These are phyloP conservation scores for Suillus plorans DNA, from an alignment of 768 basidiomycete genomes.

Conservation along the genomic window DNA sequence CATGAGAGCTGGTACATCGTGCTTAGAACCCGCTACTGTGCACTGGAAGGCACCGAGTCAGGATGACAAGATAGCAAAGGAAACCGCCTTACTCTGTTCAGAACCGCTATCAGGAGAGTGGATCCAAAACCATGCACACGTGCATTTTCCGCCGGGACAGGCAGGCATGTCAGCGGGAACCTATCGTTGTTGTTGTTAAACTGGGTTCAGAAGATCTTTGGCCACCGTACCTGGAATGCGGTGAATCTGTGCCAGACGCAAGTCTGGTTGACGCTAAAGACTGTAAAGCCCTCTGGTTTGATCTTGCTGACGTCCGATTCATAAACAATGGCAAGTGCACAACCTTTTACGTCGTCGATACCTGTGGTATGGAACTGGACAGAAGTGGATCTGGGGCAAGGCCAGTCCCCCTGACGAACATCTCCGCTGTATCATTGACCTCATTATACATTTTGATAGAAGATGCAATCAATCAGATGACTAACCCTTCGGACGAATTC, in stretches of 20 bases:
- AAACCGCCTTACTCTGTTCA: conserved; percentile 32
- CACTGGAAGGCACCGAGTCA: conserved; percentile 23
- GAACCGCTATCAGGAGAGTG: conserved; percentile 35
- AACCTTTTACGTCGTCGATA: conserved; percentile 32
- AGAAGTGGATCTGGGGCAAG: conserved; percentile 21
- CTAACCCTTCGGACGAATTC: conserved; percentile 17
- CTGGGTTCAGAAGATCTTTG: conserved; percentile 37
- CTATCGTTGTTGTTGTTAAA: conserved; percentile 30
- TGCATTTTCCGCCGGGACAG: conserved; percentile 43
- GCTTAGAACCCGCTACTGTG: conserved; percentile 31
- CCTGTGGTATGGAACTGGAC: conserved; percentile 30
- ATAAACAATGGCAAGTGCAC: conserved; percentile 46
- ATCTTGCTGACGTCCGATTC: conserved; percentile 35
- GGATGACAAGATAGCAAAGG: neutral
- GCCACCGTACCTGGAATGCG: conserved; percentile 35
- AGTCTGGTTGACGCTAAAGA: conserved; percentile 44
- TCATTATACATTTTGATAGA: neutral
- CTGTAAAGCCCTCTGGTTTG: conserved; percentile 40
- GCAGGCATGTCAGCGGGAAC: conserved; percentile 43
- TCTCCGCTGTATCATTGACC: conserved; percentile 20
- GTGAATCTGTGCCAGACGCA: conserved; percentile 43
- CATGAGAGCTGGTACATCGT: conserved; percentile 28
- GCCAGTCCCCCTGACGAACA: conserved; percentile 18
- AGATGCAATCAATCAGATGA: neutral
- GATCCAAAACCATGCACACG: conserved; percentile 45